A percentile compares a stretch with the other conserved stretches of the same genome.
Conservation (phyloP, 2,329 filamentous ascomycete species). For the Aspergillus persii region DNA sequence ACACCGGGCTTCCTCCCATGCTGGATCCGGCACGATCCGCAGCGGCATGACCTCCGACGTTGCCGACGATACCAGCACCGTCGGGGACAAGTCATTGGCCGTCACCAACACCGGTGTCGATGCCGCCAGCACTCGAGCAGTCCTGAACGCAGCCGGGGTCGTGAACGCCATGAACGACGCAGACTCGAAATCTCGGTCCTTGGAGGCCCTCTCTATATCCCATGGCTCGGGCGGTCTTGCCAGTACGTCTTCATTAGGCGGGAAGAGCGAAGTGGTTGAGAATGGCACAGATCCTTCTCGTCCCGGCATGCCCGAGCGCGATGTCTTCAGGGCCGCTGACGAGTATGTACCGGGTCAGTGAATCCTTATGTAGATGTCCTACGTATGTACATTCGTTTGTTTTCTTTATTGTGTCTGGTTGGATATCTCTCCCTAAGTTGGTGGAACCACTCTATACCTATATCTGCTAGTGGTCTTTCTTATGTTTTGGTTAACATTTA, state of each 20-base stretch:
- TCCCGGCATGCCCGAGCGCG: constrained; percentile 28
- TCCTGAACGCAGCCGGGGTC: constrained; percentile 28
- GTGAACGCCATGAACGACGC: constrained; percentile 17
- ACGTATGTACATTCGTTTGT: background rate
- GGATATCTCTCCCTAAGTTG: background rate
- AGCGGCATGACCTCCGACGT: constrained; percentile 29
- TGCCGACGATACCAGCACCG: constrained; percentile 27
- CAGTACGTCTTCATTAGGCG: constrained; percentile 3
- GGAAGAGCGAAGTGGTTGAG: constrained; percentile 2
- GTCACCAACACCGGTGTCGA: constrained; percentile 20
- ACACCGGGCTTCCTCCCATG: constrained; percentile 22
- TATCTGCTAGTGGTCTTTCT: background rate
- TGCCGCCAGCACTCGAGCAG: constrained; percentile 31
- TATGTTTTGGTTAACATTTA: background rate
- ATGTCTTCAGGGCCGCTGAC: constrained; percentile 30
- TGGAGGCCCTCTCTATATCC: constrained; percentile 24
- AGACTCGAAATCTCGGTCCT: constrained; percentile 22
- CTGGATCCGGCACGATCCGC: constrained; percentile 26
- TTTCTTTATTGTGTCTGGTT: background rate
- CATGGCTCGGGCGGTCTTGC: constrained; percentile 13
- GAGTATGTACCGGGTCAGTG: constrained; percentile 12
- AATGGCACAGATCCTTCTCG: constrained; percentile 13
- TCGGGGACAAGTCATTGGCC: constrained; percentile 26
- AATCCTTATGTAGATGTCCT: background rate
- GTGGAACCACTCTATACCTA: background rate